Conservation (phyloP, 305 asterid species). For the Euphrasia arctica region DNA sequence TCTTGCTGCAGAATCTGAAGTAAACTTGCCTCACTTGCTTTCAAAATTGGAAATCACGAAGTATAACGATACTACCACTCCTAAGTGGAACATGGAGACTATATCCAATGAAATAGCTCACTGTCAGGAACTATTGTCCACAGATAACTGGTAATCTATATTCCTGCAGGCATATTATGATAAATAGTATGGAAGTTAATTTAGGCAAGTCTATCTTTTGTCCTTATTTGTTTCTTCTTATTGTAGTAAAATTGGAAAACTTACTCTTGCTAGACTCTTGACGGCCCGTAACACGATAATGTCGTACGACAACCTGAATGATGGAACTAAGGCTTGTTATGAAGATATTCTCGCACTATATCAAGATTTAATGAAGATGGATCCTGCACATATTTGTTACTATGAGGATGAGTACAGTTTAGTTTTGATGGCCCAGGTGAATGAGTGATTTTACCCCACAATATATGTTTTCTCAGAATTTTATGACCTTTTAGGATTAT, state of each 20-base stretch:
- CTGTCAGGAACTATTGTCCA: constrained; percentile 65
- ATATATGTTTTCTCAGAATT: neutral
- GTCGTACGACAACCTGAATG: constrained; percentile 37
- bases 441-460: neutral
- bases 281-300: constrained; percentile 59
- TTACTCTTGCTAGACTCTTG: constrained; percentile 87
- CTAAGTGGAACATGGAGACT: constrained; percentile 49
- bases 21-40: constrained; percentile 37
- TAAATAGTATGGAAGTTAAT: constrained; percentile 19
- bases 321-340: constrained; percentile 35
- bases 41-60: constrained; percentile 38
- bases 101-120: constrained; percentile 63
- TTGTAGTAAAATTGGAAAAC: constrained; percentile 93
- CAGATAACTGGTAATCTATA: constrained; percentile 62
- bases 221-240: constrained; percentile 24
- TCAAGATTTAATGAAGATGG: constrained; percentile 67
- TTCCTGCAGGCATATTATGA: constrained; percentile 24
- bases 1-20: constrained; percentile 36
- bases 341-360: constrained; percentile 75
- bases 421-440: constrained; percentile 77
- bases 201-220: neutral
- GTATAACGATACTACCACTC: constrained; percentile 32
- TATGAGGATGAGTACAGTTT: constrained; percentile 75
- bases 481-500: neutral
- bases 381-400: constrained; percentile 64